These are phyloP conservation scores for Inga laurina DNA, from an alignment of 306 rosid species.

Conservation along the genomic window DNA sequence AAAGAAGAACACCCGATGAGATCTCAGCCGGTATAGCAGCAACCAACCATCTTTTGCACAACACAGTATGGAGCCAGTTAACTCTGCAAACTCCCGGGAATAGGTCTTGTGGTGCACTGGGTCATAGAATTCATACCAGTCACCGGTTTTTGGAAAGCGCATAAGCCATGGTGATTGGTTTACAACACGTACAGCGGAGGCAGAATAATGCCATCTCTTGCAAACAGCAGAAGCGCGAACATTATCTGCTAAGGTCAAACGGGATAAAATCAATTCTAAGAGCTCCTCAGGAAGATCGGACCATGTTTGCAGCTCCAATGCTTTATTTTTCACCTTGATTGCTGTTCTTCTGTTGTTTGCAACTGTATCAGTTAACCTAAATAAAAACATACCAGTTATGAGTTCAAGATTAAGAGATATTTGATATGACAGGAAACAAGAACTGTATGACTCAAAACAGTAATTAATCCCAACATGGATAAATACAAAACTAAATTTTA, in stretches of 20 bases:
- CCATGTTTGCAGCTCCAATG: slow-evolving; percentile 62
- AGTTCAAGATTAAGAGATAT: background rate
- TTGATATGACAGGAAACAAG: slow-evolving; percentile 2
- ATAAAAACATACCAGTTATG: slow-evolving; percentile 17
- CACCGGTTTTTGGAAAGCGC: slow-evolving; percentile 72
- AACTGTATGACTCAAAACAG: background rate
- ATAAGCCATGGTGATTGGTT: slow-evolving; percentile 77
- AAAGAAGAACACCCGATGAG: slow-evolving; percentile 66
- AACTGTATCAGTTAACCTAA: slow-evolving; percentile 68
- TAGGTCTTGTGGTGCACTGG: slow-evolving; percentile 70
- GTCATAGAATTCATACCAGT: slow-evolving; percentile 66
- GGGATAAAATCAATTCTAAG: slow-evolving; percentile 58
- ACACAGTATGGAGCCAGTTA: slow-evolving; percentile 71
- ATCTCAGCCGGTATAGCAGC: slow-evolving; percentile 62
- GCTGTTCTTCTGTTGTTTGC: slow-evolving; percentile 31
- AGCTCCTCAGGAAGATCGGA: slow-evolving; percentile 72
- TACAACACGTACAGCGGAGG: slow-evolving; percentile 65
- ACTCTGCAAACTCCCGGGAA: slow-evolving; percentile 62
- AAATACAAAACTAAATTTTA: background rate
- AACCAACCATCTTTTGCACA: slow-evolving; percentile 86
- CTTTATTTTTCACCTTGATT: slow-evolving; percentile 40
- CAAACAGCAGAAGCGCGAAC: slow-evolving; percentile 68
- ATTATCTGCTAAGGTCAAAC: slow-evolving; percentile 57
- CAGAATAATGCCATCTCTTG: slow-evolving; percentile 73
- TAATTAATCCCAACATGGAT: slow-evolving; percentile 14